Base-by-base conservation (phyloP, 805 yeast genomes). In the Pichia paraexigua region DNA sequence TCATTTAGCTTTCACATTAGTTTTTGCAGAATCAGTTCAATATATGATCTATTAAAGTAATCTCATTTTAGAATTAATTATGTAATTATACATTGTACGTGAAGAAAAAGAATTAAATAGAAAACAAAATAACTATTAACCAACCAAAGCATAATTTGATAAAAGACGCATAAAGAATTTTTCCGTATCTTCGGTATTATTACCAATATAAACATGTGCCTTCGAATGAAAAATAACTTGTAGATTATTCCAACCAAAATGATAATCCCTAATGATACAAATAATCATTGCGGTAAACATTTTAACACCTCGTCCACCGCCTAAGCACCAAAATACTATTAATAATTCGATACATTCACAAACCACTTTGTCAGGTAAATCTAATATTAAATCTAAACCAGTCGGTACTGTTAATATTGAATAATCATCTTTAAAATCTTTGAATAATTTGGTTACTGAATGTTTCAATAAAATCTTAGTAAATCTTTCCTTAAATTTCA, bases 221-320 rank as follows among this genome's bases (percentile, higher is more conserved):
- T 56, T 46, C 35, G 60, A 41, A 50, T 56, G 50, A 22, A 47
- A 43, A 42, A 64, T 57, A 32, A 61, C 50, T 45, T 66, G 69
- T n/a, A 67, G 48, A 49, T 56, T 63, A 47, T 62, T 63, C 69
- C 69, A 78, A 1, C 83, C 83, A 62, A 73, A 77, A 61, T 78
- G 82, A 59, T 76, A 73, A 54, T 78, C 74, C 43, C 73, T 63
- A 28, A 77, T 57, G 5, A 78, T 63, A 24, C 73, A 71, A 37
- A 75, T 49, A 6, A 71, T 56, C 20, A 75, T 60, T 0, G 80
- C 66, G 27, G 70, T 63, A 21, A 73, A 55, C 11, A 52, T 25
- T 27, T 43, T 49, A 1, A 47, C 40, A 7, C 52, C 52, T 25
- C 50, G 52, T 5, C 40, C 32, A 43, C 22, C 21, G 8, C 53